Conservation (phyloP, 2,329 filamentous ascomycete species). For the Ustilaginoidea virens region DNA sequence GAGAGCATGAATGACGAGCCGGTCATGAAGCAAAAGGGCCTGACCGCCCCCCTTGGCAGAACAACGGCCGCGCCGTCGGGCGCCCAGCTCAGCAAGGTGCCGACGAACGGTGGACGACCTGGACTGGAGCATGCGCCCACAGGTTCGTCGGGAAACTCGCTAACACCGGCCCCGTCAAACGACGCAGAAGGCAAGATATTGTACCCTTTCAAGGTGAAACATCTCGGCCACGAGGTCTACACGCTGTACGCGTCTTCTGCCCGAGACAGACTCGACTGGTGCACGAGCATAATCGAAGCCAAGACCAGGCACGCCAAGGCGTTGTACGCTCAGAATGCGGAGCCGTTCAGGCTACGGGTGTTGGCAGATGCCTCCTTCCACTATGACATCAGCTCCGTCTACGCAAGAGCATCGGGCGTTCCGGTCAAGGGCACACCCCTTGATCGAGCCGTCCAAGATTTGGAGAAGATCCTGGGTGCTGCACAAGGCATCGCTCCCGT, state of each 20-base stretch:
- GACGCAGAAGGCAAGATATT: conserved; percentile 71
- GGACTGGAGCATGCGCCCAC: conserved; percentile 55
- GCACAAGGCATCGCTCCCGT: conserved; percentile 59
- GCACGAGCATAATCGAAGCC: conserved; percentile 80
- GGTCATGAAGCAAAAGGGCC: conserved; percentile 67
- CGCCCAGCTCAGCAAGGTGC: conserved; percentile 40
- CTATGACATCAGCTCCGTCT: conserved; percentile 48
- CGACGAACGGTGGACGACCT: conserved; percentile 36
- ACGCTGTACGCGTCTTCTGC: conserved; percentile 72
- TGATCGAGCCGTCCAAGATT: conserved; percentile 76
- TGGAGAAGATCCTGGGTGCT: conserved; percentile 63
- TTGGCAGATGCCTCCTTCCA: conserved; percentile 87
- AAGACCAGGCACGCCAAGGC: conserved; percentile 88
- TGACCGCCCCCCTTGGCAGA: conserved; percentile 44
- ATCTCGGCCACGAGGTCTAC: conserved; percentile 86
- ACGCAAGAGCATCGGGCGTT: conserved; percentile 48
- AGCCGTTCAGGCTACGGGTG: conserved; percentile 83
- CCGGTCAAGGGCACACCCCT: conserved; percentile 82
- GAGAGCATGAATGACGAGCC: conserved; percentile 89
- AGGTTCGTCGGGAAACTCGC: conserved; percentile 45
- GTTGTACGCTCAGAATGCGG: conserved; percentile 80
- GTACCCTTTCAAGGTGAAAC: conserved; percentile 91
- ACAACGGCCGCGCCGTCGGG: conserved; percentile 46
- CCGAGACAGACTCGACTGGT: conserved; percentile 73
- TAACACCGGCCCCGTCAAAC: conserved; percentile 31